Evolutionary conservation across 768 basidiomycete species (phyloP).

Genomic region (Collybia sordida): DNA sequence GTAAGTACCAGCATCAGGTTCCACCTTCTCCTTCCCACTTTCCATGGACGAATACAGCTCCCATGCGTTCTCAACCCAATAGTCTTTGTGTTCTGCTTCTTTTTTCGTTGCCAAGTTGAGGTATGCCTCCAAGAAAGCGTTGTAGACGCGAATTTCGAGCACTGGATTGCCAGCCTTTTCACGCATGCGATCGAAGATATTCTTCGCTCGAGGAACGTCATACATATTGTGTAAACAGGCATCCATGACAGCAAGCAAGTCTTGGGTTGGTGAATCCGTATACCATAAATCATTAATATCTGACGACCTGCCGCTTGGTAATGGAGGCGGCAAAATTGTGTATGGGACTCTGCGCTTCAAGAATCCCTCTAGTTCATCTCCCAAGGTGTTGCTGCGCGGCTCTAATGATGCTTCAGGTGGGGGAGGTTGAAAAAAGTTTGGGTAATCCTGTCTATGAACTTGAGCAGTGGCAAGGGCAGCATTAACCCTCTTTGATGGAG

Average conservation of each 20-base stretch:
- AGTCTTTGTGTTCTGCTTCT: conserved; percentile 38
- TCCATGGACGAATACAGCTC: conserved; percentile 61
- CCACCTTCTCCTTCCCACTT: conserved; percentile 39
- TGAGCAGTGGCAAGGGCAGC: conserved; percentile 50
- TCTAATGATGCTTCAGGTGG: conserved; percentile 5
- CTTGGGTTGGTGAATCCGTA: conserved; percentile 63
- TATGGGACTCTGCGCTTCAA: conserved; percentile 45
- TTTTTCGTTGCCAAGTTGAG: conserved; percentile 52
- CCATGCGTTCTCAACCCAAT: conserved; percentile 68
- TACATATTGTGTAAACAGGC: conserved; percentile 77
- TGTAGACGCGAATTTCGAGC: conserved; percentile 54
- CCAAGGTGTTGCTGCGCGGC: conserved; percentile 2
- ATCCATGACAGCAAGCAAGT: conserved; percentile 76
- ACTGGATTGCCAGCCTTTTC: conserved; percentile 24
- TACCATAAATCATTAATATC: conserved; percentile 51
- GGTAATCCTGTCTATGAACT: conserved; percentile 35
- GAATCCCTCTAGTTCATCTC: conserved; percentile 48
- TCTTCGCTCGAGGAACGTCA: conserved; percentile 75
- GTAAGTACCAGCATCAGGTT: conserved; percentile 61
- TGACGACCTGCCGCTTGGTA: conserved; percentile 47
- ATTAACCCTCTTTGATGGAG: conserved; percentile 54
- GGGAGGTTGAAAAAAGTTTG: conserved; percentile 28
- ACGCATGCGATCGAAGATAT: conserved; percentile 68
- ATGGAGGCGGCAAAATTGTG: conserved; percentile 67
- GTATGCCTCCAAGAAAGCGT: conserved; percentile 68